A percentile compares a stretch with the other conserved stretches of the same genome.
Conservation (phyloP, 148 eudicot species). For the Chenopodium album region DNA sequence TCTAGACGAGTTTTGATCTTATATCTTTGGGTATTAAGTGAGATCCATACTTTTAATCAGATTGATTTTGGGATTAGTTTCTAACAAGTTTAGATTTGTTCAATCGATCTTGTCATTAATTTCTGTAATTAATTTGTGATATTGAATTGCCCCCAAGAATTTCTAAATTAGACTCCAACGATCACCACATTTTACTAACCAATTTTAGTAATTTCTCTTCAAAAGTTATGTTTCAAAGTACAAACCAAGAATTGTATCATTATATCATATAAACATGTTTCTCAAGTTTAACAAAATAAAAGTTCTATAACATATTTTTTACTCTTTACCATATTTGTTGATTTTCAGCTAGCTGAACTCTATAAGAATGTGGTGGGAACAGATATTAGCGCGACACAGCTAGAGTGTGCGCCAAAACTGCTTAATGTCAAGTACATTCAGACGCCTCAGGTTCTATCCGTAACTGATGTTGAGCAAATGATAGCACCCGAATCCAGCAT, state of each 20-base stretch:
- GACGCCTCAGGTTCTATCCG: constrained; percentile 41
- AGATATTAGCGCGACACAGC: constrained; percentile 59
- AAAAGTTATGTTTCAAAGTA: too few relatives aligned
- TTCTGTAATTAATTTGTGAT: too few relatives aligned
- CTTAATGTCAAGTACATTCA: constrained; percentile 49
- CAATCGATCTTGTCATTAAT: too few relatives aligned
- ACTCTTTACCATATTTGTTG: background rate
- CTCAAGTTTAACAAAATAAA: background rate
- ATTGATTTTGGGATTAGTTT: too few relatives aligned
- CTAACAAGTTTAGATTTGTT: background rate
- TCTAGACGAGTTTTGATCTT: too few relatives aligned
- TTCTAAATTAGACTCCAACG: background rate
- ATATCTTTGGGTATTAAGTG: too few relatives aligned
- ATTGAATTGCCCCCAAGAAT: background rate
- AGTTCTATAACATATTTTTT: background rate
- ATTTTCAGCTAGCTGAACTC: constrained; percentile 40
- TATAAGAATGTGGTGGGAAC: constrained; percentile 72
- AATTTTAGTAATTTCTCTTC: too few relatives aligned
- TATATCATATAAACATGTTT: background rate
- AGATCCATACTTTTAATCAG: too few relatives aligned
- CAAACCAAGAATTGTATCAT: too few relatives aligned
- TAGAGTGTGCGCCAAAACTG: constrained; percentile 58
- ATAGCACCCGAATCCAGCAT: constrained; percentile 38
- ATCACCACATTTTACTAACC: too few relatives aligned
- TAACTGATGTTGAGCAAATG: constrained; percentile 29